Evolutionary conservation across 768 basidiomycete genomes (phyloP), one percentile per base, ranked within the genome.

Genomic region (Pisolithus albus): DNA sequence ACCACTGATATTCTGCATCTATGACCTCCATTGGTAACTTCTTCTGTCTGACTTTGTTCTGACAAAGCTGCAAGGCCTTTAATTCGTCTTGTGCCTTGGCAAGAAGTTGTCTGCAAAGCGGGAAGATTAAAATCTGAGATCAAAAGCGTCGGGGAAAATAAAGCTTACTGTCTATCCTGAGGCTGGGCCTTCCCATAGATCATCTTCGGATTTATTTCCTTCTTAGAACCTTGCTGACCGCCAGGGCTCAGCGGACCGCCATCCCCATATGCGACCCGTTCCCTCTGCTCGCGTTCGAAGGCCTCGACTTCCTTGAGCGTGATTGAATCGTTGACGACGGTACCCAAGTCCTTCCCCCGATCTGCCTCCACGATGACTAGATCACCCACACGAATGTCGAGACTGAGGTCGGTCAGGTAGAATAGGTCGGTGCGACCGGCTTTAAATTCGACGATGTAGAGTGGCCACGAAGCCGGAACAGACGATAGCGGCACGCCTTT

Each of bases 21-120:
- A 96, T 84, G 52, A 99, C 93, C 69, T 97, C 92, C 95, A 99
- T 99, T n/a, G 93, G 93, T 63, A 97, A 71, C 65, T 92, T 92
- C 73, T 94, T 89, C 67, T 92, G 91, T 48, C 84, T 76, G 13
- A 96, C 94, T 68, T 97, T 97, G 54, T 76, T 88, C 68, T 92
- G 83, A 59, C 94, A 96, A 50, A 97, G 73, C 61, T 89, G 84
- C 42, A 99, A 72, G 19, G 95, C 95, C 70, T 94, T 93, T 51
- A 82, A 70, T 70, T 99, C 95, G 67, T 99, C 95, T 61, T 87
- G 84, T 51, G 82, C 75, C 74, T 98, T 99, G 39, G 83, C 75
- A 24, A 83, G 75, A 54, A 97, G 75, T 40, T 89, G 69, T 63
- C 89, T 92, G 53, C 45, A 15, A 19, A 44, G 43, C 50, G 23